Percentiles rank a stretch among this genome's conserved stretches.
phyloP scores from a whole-genome alignment of 2,329 filamentous ascomycete species.

The Fusarium nurragi region DNA sequence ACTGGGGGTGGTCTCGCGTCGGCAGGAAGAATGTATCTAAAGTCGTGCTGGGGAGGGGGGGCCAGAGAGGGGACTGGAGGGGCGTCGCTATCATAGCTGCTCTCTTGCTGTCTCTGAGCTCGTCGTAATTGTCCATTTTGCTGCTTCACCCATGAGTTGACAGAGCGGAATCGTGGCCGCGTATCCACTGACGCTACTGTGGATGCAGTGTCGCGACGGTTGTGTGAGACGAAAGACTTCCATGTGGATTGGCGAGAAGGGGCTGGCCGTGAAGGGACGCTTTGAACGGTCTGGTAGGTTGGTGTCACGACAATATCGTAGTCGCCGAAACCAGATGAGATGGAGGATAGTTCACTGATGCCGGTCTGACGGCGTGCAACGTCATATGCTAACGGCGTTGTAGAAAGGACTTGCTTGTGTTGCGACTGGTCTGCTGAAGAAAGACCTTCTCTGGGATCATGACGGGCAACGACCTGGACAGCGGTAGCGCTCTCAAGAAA shows the following conservation, averaged over 20 bases:
- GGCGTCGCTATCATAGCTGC: constrained; percentile 40
- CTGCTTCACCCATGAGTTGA: constrained; percentile 73
- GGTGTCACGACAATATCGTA: constrained; percentile 63
- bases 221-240: constrained; percentile 27
- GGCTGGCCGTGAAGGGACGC: constrained; percentile 25
- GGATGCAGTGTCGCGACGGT: constrained; percentile 60
- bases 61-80: constrained; percentile 53
- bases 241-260: constrained; percentile 27
- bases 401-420: constrained; percentile 30
- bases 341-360: constrained; percentile 64
- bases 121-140: constrained; percentile 65
- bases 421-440: constrained; percentile 12
- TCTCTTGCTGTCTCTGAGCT: constrained; percentile 52
- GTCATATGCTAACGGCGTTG: constrained; percentile 32
- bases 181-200: constrained; percentile 64
- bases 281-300: constrained; percentile 29
- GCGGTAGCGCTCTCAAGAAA: constrained; percentile 40
- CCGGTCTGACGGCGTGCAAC: constrained; percentile 47
- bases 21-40: constrained; percentile 62
- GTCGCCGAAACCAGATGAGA: constrained; percentile 73
- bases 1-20: constrained; percentile 57
- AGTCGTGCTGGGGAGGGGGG: constrained; percentile 58
- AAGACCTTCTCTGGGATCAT: constrained; percentile 28
- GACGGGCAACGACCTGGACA: constrained; percentile 35
- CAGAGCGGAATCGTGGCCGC: constrained; percentile 64